These are phyloP conservation scores for Phaseolus lunatus DNA, from an alignment of 306 rosid species.

Conservation along the genomic window DNA sequence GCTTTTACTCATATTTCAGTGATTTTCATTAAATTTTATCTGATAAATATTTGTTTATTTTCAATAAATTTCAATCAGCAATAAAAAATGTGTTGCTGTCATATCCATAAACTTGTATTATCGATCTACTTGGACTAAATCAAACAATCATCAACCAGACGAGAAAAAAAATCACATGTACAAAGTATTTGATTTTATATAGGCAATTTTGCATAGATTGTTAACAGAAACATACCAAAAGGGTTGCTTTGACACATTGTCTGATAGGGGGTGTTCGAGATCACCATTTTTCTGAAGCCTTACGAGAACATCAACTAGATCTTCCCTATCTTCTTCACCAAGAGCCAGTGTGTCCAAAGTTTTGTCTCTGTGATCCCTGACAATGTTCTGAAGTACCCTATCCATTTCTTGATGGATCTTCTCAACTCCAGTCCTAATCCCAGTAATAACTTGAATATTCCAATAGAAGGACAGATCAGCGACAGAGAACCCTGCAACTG, in stretches of 20 bases:
- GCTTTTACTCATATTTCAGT: too few species aligned
- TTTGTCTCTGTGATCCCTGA: conserved; percentile 31
- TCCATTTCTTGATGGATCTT: conserved; percentile 37
- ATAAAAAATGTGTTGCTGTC: too few species aligned
- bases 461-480: conserved; percentile 45
- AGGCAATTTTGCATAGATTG: background rate
- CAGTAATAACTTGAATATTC: conserved; percentile 40
- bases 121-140: too few species aligned
- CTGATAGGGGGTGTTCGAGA: conserved; percentile 38
- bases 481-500: conserved; percentile 37
- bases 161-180: background rate
- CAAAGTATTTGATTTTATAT: background rate
- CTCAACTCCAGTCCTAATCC: conserved; percentile 31
- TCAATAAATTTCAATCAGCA: background rate
- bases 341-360: background rate
- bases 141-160: background rate
- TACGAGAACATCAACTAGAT: conserved; percentile 50
- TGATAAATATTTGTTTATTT: too few species aligned
- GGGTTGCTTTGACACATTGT: conserved; percentile 43
- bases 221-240: conserved; percentile 33
- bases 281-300: conserved; percentile 42
- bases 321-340: conserved; percentile 11
- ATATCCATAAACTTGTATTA: background rate
- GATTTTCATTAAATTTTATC: too few species aligned
- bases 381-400: conserved; percentile 36